Evolutionary conservation across 169 alveolate species (phyloP), one percentile per base, ranked within the genome.

Genomic region (Cryptosporidium sp.): DNA sequence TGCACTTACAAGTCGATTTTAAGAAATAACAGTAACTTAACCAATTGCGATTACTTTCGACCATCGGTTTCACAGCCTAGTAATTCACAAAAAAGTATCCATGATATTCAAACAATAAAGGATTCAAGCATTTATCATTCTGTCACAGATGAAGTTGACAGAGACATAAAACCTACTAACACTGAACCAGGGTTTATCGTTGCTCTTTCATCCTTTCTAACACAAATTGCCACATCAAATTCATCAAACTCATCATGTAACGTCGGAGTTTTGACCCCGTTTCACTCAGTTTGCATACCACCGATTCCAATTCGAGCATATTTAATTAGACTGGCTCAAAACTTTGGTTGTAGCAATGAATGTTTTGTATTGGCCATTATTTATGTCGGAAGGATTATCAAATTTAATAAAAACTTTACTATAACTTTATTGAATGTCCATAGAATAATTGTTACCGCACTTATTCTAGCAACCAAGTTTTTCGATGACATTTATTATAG

Each of bases 391-490:
- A 53, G 97, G 29, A 93, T 95, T 48, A 89, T 94, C 26, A 94
- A 85, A 84, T 39, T 85, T 69, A 94, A 94, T 91, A 85, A 84
- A 68, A 92, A 92, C 67, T 93, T 95, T 62, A 91, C 92, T 18
- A 91, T 95, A 37, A 92, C 97, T 16, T 75, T 94, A 62, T 84
- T 94, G n/a, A 94, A 94, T 87, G 94, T 95, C 9, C 97, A 96
- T 92, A 95, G 98, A 80, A 91, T 96, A 61, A 75, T 96, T 51
- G 93, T 97, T 9, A 94, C 99, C 7, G 94, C 99, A 8, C 95
- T 94, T 26, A 94, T 95, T 95, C 93, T 96, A 18, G 94, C 98
- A 26, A 97, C 97, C 23, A 97, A 97, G 94, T 97, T 95, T 94
- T 94, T 92, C 80, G 99, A 96, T 71, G 99, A 97, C 72, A 91